Evolutionary conservation across 352 stramenopile genomes (phyloP), one percentile per base, ranked within the genome.

Genomic region (Globisporangium radiosum): DNA sequence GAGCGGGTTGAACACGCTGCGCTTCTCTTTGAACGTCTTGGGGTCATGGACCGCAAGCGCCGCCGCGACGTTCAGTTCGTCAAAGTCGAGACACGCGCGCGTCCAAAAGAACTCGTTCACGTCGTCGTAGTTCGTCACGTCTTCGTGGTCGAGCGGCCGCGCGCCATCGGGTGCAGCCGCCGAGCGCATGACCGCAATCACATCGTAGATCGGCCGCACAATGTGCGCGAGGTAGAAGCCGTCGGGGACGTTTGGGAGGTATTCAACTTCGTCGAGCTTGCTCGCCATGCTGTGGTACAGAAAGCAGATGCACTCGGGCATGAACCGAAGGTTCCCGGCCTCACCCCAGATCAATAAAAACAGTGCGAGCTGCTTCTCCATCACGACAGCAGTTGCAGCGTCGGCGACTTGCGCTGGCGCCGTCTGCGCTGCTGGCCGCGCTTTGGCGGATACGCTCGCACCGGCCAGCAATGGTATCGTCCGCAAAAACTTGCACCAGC

Each of bases 401-500:
- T 78, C 77, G 1, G 64, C 57, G 10, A 96, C 96, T 51, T 92
- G 77, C 14, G 44, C 19, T 19, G 47, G 45, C 47, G 50, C 44
- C 47, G 51, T 13, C 17, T 55, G 60, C 36, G 40, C 40, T 14
- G 11, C 11, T 13, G 11, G 11, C n/a, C 47, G 47, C 10, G n/a
- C 52, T 47, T 64, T 59, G 8, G 40, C 54, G 2, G 25, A 33
- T 33, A 33, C 25, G 13, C 14, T 15, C 5, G 13, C n/a, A 14
- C 60, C 60, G 0, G 55, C 60, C 4, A 65, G 14, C 8, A 57
- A 50, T n/a, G 90, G 92, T 5, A 76, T 70, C 0, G 95, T 87
- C 33, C 86, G 81, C 51, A 99, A 78, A 50, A 96, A 96, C 53
- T 88, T 81, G 71, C 96, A 99, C 97, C 97, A 99, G 61, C 90